These are phyloP conservation scores for Mycena indigotica DNA, from an alignment of 768 basidiomycete genomes.

Conservation along the genomic window DNA sequence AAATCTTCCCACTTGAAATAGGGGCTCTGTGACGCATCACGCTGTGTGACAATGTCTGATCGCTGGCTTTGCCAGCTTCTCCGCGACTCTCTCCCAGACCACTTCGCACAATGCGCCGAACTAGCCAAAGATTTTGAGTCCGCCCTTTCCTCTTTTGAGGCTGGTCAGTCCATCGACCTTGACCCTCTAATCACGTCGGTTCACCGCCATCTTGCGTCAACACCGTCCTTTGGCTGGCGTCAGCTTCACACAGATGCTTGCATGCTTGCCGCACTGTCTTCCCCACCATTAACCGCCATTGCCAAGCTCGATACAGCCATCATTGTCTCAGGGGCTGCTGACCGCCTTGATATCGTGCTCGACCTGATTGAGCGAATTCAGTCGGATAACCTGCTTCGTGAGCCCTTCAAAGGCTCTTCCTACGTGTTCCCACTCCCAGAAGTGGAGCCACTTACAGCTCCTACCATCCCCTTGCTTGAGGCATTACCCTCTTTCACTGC, in stretches of 20 bases:
- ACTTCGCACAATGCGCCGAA: neutral
- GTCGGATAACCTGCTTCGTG: conserved; percentile 23
- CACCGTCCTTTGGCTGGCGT: conserved; percentile 54
- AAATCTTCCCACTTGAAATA: too few relatives aligned
- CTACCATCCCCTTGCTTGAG: conserved; percentile 41
- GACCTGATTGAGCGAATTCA: conserved; percentile 67
- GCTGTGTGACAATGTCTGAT: neutral
- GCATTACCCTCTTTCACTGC: conserved; percentile 58
- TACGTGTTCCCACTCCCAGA: conserved; percentile 15
- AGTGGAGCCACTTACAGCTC: conserved; percentile 26
- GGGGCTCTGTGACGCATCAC: neutral
- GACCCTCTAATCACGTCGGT: conserved; percentile 49
- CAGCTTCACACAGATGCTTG: conserved; percentile 76
- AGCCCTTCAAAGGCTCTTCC: conserved; percentile 8
- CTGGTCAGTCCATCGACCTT: conserved; percentile 25
- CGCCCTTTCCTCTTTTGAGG: neutral
- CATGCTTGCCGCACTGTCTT: conserved; percentile 53
- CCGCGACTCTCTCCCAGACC: neutral
- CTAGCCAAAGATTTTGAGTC: neutral
- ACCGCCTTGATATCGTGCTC: conserved; percentile 62
- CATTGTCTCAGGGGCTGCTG: conserved; percentile 80
- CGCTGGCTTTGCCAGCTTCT: too few relatives aligned
- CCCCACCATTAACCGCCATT: conserved; percentile 48
- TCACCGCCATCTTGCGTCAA: conserved; percentile 50
- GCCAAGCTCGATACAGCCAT: conserved; percentile 74